Conservation (phyloP, 768 basidiomycete genomes). For the Serendipita sp. region DNA sequence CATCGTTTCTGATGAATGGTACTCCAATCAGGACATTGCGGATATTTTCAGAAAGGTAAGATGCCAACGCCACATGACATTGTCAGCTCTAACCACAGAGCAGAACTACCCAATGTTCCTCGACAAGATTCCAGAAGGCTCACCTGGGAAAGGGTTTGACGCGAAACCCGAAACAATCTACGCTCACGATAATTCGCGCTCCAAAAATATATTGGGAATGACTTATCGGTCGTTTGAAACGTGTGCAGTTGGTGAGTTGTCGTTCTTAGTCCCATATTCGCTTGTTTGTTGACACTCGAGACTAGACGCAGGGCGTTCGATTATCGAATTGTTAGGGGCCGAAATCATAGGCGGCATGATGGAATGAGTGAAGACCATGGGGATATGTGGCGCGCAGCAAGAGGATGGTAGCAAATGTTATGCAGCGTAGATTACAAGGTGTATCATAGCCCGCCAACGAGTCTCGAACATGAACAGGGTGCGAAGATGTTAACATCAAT, state of each 20-base stretch:
- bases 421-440: neutral
- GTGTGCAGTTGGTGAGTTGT: neutral
- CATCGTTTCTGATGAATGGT: neutral
- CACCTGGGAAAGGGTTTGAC: neutral
- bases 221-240: neutral
- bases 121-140: neutral
- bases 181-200: neutral
- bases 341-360: neutral
- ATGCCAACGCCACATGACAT: neutral
- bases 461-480: no score
- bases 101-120: conserved; percentile 3
- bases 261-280: neutral
- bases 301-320: neutral
- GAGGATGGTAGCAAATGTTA: neutral
- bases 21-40: conserved; percentile 5
- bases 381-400: no score
- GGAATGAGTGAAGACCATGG: no score
- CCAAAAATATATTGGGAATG: conserved; percentile 6
- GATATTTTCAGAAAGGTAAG: conserved; percentile 5
- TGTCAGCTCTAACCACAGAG: neutral
- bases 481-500: neutral
- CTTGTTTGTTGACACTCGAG: neutral
- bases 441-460: neutral
- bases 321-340: neutral
- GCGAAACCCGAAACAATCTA: neutral